A percentile compares a stretch with the other conserved stretches of the same genome.
Conservation (phyloP, 1,139 yeast species). For the Candida labiduridarum region DNA sequence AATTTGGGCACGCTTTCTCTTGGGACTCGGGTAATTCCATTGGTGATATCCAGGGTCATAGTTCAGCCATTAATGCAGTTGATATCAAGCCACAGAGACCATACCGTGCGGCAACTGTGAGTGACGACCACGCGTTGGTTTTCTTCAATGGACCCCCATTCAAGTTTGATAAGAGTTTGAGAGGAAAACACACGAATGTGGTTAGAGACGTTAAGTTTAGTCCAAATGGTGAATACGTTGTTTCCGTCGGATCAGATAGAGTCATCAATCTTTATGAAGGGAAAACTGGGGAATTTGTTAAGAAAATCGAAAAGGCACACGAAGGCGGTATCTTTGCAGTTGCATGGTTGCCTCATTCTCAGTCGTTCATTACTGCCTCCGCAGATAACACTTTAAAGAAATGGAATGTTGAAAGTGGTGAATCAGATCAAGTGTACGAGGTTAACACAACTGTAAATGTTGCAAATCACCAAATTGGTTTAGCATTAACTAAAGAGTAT, state of each 20-base stretch:
- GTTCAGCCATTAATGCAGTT: constrained; percentile 82
- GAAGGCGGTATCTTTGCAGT: constrained; percentile 81
- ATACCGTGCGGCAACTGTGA: constrained; percentile 89
- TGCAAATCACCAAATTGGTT: constrained; percentile 79
- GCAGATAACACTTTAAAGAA: constrained; percentile 78
- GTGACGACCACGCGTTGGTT: constrained; percentile 84
- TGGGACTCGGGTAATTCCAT: constrained; percentile 94
- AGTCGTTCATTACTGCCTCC: constrained; percentile 73
- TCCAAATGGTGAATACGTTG: constrained; percentile 71
- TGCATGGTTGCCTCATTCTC: constrained; percentile 66
- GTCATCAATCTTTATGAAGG: constrained; percentile 81
- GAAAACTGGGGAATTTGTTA: constrained; percentile 73
- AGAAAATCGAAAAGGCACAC: constrained; percentile 58
- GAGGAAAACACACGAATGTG: constrained; percentile 77
- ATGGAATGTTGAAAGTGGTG: constrained; percentile 48
- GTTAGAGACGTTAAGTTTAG: constrained; percentile 82
- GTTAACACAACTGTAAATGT: constrained; percentile 34
- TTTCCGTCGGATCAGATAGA: constrained; percentile 89
- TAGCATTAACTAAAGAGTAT: constrained; percentile 61
- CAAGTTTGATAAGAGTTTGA: constrained; percentile 72
- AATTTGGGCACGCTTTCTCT: constrained; percentile 89
- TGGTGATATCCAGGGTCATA: constrained; percentile 94
- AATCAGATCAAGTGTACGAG: constrained; percentile 39
- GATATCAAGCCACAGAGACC: constrained; percentile 89
- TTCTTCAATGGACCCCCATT: constrained; percentile 94